A percentile compares a stretch with the other conserved stretches of the same genome.
Conservation (phyloP, 768 basidiomycete species). For the Auricularia auricula-judae region DNA sequence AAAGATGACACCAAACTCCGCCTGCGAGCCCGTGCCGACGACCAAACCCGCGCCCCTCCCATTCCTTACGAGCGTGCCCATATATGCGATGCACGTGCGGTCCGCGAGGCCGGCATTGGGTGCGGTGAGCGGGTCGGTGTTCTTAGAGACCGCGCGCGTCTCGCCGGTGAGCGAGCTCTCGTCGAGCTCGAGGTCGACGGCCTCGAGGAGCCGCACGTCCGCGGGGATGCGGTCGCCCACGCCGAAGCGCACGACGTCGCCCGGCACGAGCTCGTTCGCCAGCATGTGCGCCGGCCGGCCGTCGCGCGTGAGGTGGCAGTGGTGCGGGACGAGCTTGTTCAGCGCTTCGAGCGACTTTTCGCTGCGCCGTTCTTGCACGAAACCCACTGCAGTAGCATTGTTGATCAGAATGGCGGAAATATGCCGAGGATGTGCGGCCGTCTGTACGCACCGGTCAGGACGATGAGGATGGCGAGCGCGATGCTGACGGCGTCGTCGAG, state of each 20-base stretch:
- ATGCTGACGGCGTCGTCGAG: slow-evolving; percentile 91
- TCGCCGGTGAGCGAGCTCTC: slow-evolving; percentile 94
- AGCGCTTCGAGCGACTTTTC: slow-evolving; percentile 91
- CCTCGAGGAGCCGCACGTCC: slow-evolving; percentile 73
- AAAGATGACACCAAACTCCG: slow-evolving; percentile 94
- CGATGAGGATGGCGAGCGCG: slow-evolving; percentile 82
- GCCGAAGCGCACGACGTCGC: slow-evolving; percentile 79
- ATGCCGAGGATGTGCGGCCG: not conserved
- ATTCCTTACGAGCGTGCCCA: slow-evolving; percentile 91
- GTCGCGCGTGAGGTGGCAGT: slow-evolving; percentile 79
- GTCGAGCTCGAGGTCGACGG: slow-evolving; percentile 85
- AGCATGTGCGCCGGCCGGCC: slow-evolving; percentile 66
- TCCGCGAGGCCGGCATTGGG: slow-evolving; percentile 60
- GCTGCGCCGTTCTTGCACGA: slow-evolving; percentile 89
- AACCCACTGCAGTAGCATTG: slow-evolving; percentile 50
- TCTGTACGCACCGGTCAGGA: slow-evolving; percentile 64
- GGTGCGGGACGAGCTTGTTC: slow-evolving; percentile 94
- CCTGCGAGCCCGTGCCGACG: slow-evolving; percentile 73
- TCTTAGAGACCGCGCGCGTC: slow-evolving; percentile 70
- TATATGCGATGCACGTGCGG: slow-evolving; percentile 79
- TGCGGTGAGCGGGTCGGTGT: slow-evolving; percentile 26
- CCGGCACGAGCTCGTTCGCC: slow-evolving; percentile 94
- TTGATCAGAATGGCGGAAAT: too few species aligned
- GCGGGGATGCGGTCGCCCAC: slow-evolving; percentile 94
- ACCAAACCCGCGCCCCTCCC: slow-evolving; percentile 81